Conservation (phyloP, 805 yeast genomes). For the Candida koratica region DNA sequence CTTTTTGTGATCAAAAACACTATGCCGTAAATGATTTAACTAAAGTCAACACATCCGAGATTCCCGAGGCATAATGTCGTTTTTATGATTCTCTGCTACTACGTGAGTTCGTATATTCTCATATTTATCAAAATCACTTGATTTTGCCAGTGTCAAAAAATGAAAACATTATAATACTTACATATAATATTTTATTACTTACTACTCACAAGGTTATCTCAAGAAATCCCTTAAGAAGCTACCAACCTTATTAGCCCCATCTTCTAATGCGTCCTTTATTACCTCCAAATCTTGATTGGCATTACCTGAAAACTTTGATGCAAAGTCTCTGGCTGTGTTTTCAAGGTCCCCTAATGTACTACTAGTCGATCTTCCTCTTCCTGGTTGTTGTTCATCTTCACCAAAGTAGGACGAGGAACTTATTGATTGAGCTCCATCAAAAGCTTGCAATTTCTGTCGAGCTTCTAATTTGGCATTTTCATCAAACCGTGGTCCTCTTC, state of each 20-base stretch:
- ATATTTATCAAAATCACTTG: too few relatives aligned
- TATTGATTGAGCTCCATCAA: conserved; percentile 83
- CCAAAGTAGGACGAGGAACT: conserved; percentile 93
- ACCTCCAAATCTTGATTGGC: conserved; percentile 88
- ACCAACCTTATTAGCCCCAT: conserved; percentile 87
- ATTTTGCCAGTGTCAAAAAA: too few relatives aligned
- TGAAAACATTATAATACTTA: too few relatives aligned
- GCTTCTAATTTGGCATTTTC: conserved; percentile 79
- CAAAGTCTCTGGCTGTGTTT: conserved; percentile 56
- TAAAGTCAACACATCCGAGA: too few relatives aligned
- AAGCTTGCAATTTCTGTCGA: conserved; percentile 69
- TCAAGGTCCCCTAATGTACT: conserved; percentile 48
- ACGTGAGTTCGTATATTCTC: too few relatives aligned
- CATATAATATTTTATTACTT: too few relatives aligned
- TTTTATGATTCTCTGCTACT: too few relatives aligned
- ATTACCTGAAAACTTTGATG: conserved; percentile 64
- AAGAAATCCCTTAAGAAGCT: conserved; percentile 83
- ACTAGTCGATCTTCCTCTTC: conserved; percentile 16
- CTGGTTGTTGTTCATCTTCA: conserved; percentile 52
- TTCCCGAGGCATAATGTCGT: too few relatives aligned
- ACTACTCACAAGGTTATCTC: too few relatives aligned
- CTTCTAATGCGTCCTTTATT: conserved; percentile 86
- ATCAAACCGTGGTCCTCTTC: conserved; percentile 76
- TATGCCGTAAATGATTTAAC: too few relatives aligned
- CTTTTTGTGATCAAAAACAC: too few relatives aligned